Evolutionary conservation across 768 basidiomycete species (phyloP).

Genomic region (Kwoniella bestiolae): DNA sequence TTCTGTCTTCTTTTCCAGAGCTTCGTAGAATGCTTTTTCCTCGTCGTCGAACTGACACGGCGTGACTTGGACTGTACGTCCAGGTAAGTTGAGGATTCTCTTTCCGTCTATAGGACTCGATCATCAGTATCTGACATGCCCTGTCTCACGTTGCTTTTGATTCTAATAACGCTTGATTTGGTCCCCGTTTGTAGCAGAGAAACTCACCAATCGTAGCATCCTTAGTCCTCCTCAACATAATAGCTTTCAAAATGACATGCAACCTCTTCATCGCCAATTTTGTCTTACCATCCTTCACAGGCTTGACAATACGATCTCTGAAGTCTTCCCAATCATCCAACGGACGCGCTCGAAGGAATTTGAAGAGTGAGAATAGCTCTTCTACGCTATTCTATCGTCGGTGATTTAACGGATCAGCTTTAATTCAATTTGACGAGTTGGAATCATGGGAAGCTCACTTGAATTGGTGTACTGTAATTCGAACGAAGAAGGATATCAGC

Average conservation of each 20-base stretch:
- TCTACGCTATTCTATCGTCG: constrained; percentile 76
- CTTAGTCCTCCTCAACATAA: constrained; percentile 91
- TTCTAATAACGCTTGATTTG: no score
- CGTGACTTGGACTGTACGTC: constrained; percentile 70
- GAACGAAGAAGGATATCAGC: constrained; percentile 8
- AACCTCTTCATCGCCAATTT: constrained; percentile 76
- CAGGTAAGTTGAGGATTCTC: constrained; percentile 78
- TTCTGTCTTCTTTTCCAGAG: constrained; percentile 66
- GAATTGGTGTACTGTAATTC: constrained; percentile 56
- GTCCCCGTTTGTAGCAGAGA: no score
- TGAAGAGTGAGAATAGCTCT: constrained; percentile 85
- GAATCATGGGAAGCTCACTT: constrained; percentile 32
- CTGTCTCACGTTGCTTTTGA: constrained; percentile 61
- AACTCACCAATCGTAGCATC: constrained; percentile 53
- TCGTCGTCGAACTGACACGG: constrained; percentile 75
- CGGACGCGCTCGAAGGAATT: constrained; percentile 79
- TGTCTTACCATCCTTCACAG: constrained; percentile 72
- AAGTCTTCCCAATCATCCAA: constrained; percentile 79
- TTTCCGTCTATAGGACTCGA: constrained; percentile 68
- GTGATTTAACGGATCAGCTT: neutral
- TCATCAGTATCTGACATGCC: constrained; percentile 5
- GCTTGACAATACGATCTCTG: constrained; percentile 75
- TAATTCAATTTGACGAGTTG: neutral
- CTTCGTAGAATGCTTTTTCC: constrained; percentile 79
- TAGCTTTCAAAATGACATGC: constrained; percentile 78